Base-by-base conservation (phyloP, 1,284 basidiomycete genomes). In the Sphagnurus paluster region DNA sequence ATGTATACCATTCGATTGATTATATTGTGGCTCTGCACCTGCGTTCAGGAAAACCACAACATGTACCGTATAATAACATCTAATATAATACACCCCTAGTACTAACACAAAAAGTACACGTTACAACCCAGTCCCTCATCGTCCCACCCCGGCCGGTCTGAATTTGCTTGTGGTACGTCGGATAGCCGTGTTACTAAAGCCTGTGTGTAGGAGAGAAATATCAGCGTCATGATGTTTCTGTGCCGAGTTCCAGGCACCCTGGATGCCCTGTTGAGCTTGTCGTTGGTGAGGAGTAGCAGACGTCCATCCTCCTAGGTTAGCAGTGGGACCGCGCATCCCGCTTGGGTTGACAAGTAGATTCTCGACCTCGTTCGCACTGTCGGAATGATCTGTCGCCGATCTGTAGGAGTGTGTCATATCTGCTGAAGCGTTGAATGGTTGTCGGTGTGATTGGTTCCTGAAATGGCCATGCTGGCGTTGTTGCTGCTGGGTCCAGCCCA, bases 361-460 rank as follows among this genome's bases (percentile, higher is more conserved):
- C 58, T 89, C 87, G 8, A 87, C 82, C 57, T 88, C 87, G 38
- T 79, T 77, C 0, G 75, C 74, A 58, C 82, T 86, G 44, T 80
- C 78, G 20, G 87, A 87, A 23, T 72, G 76, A 50, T 87, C 84
- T 25, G 85, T 78, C 36, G 72, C 59, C 13, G 69, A 72, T 50
- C 67, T 68, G 56, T 75, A 70, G 3, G 79, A 70, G 13, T 63
- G 69, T 39, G n/a, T n/a, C n/a, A n/a, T n/a, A n/a, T 80, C 74
- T n/a, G 53, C 55, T 50, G 64, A 48, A 56, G 58, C 51, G 25
- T 59, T 61, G 60, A 80, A 77, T 13, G 74, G 72, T 55, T 77
- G 76, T 33, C 76, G 74, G 56, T 78, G 73, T 11, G 65, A 55
- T 39, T 58, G 53, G 61, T 66, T 62, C 54, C 62, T 60, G 42